Base-by-base conservation (phyloP, 306 rosid genomes). In the Amphicarpaea edgeworthii region DNA sequence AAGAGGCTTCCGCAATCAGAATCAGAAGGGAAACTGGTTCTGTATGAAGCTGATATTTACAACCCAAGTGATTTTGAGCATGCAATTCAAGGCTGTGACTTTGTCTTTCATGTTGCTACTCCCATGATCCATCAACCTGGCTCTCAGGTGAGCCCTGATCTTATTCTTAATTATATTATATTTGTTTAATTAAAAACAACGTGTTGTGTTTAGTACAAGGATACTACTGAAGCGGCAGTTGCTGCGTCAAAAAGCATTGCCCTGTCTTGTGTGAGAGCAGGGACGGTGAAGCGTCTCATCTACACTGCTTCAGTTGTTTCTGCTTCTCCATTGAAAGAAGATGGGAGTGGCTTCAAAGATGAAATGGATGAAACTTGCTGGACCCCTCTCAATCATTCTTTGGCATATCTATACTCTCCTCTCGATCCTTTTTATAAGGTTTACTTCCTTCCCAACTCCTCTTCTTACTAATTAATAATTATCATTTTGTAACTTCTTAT, bases 71-170 rank as follows among this genome's bases (percentile, higher is more conserved):
- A 55, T 0, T 87, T 87, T n/a, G 77, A 54, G 1, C 43, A 50
- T 0, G 85, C 87, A 11, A 81, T 83, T 62, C 7, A 68, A 28
- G 87, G 83, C 1, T 87, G 88, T 26, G 68, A 85, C 6, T 85
- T 70, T 78, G 91, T 85, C 45, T 85, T 85, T 49, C 91, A 85
- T 42, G 75, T 87, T 50, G 87, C 89, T 40, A 87, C 86, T 24
- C 89, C 91, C 1, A 0, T 75, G 50, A 50, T 0, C 20, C 86
- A 87, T 46, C 10, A 72, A 58, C 1, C 65, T 4, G 68, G 57
- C 68, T 80, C 81, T 49, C 77, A 79, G 85, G 66, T 60, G 28
- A 4, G 12, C 10, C 2, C n/a, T n/a, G n/a, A n/a, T 55, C 3
- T 8, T 23, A 20, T 3, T 55, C 3, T 8, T 23, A 20, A 34